phyloP scores from a whole-genome alignment of 352 stramenopile species.

The Phytophthora lateralis region DNA sequence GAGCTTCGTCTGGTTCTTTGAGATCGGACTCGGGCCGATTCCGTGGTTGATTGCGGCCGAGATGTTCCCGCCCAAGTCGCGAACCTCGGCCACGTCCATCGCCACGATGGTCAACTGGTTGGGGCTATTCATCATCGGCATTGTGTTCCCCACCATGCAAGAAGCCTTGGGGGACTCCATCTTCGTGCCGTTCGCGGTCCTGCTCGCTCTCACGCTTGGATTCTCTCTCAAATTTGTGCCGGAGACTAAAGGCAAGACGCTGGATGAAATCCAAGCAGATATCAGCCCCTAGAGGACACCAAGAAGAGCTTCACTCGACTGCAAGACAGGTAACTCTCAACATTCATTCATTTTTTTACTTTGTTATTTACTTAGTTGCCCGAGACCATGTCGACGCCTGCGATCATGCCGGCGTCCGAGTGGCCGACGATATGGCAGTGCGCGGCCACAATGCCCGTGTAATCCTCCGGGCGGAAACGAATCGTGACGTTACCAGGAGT shows the following conservation, averaged over 20 bases:
- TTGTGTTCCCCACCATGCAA: conserved; percentile 93
- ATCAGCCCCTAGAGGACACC: conserved; percentile 25
- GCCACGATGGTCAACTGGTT: conserved; percentile 95
- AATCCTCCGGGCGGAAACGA: conserved; percentile 75
- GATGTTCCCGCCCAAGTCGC: conserved; percentile 95
- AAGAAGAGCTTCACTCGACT: not conserved
- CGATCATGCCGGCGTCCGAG: conserved; percentile 83
- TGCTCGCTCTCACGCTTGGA: conserved; percentile 66
- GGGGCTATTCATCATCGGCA: conserved; percentile 94
- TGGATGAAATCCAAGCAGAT: conserved; percentile 66
- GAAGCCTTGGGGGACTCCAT: conserved; percentile 76
- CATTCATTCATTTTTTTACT: not conserved
- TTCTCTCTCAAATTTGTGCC: conserved; percentile 88
- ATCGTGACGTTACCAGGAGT: conserved; percentile 84
- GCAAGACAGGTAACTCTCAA: conserved; percentile 5
- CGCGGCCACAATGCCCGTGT: conserved; percentile 58
- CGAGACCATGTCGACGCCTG: conserved; percentile 55
- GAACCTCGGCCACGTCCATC: conserved; percentile 89
- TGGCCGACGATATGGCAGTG: conserved; percentile 87
- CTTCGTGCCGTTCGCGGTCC: conserved; percentile 89
- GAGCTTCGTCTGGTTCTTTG: conserved; percentile 79
- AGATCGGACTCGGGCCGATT: conserved; percentile 89
- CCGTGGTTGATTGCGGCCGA: conserved; percentile 96
- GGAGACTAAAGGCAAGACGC: conserved; percentile 91
- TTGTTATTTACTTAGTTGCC: conserved; percentile 18